phyloP scores from a whole-genome alignment of 83 land plant genomes.

The Isoetes engelmannii region DNA sequence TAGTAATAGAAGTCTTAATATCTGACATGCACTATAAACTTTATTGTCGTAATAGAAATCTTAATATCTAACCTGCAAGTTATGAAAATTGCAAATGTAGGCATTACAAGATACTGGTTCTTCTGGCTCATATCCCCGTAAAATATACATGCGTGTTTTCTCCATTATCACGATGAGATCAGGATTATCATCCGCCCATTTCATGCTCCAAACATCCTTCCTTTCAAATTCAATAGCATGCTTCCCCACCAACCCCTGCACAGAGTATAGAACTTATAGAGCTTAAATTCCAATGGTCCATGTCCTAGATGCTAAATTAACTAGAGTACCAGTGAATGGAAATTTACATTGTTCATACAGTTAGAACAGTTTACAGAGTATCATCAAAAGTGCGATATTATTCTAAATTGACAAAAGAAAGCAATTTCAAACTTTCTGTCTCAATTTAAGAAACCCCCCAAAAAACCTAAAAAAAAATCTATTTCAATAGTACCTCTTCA shows the following conservation, averaged over 20 bases:
- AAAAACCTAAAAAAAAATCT: background rate
- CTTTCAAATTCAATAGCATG: constrained; percentile 26
- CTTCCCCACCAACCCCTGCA: background rate
- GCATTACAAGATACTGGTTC: constrained; percentile 36
- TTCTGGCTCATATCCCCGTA: constrained; percentile 36
- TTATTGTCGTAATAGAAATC: background rate
- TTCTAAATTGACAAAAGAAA: background rate
- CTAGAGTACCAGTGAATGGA: background rate
- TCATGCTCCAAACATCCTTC: constrained; percentile 43
- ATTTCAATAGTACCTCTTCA: background rate
- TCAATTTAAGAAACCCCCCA: background rate
- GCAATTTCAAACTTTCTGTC: background rate
- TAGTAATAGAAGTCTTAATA: background rate
- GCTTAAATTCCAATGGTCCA: background rate
- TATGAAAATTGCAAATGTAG: constrained; percentile 33
- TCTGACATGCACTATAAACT: background rate
- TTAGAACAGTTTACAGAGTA: too few species aligned
- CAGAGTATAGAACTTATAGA: background rate
- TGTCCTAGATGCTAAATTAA: background rate
- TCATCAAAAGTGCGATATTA: too few species aligned
- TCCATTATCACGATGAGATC: constrained; percentile 40
- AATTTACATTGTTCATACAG: too few species aligned
- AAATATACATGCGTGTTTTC: constrained; percentile 37
- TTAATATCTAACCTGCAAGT: constrained; percentile 25
- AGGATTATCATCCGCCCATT: constrained; percentile 46